Conservation (phyloP, 208 protist genomes). For the Histomonas meleagridis region DNA sequence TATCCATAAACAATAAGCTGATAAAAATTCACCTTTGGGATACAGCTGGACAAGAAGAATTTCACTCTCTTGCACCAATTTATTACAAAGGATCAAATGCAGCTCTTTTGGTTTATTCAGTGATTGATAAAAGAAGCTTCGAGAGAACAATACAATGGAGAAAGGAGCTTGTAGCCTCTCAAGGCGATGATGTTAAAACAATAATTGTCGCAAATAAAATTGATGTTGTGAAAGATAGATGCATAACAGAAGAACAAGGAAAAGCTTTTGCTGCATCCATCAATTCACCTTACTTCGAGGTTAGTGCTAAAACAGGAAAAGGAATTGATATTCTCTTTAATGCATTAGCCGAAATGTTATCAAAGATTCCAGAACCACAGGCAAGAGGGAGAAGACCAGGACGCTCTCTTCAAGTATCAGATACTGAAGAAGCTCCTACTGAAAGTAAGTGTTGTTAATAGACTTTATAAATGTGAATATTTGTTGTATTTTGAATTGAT, state of each 20-base stretch:
- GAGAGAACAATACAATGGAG: background rate
- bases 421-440: too few species aligned
- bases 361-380: background rate
- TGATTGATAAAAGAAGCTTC: background rate
- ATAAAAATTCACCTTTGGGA: background rate
- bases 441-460: too few species aligned
- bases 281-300: background rate
- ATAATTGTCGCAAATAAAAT: background rate
- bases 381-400: too few species aligned
- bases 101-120: background rate
- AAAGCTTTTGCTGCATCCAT: background rate
- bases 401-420: too few species aligned
- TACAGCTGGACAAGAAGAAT: constrained; percentile 17
- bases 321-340: background rate
- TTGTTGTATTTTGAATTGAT: too few species aligned
- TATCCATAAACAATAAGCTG: background rate
- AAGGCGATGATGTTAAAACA: background rate
- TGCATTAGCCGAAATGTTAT: background rate
- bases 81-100: background rate
- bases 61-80: background rate
- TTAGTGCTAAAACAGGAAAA: background rate
- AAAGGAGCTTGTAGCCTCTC: background rate
- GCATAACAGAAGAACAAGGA: background rate
- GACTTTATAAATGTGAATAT: too few species aligned
- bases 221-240: background rate